phyloP scores from a whole-genome alignment of 345 rosid genomes.

The rapeseed (Brassica napus) region Da-Ae NC_063445.1:49927501-49928000 shows the following conservation, averaged over 20 bases:
- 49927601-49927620: constrained; percentile 18
- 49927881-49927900: constrained; percentile 33
- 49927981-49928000: no score
- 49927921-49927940: no score
- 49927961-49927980: no score
- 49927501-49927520: constrained; percentile 60
- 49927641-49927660: constrained; percentile 54
- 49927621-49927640: constrained; percentile 17
- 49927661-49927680: constrained; percentile 47
- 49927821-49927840: constrained; percentile 29
- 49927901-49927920: no score
- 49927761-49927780: constrained; percentile 49
- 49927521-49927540: constrained; percentile 73
- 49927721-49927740: constrained; percentile 62
- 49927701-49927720: constrained; percentile 60
- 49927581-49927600: not conserved
- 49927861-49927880: constrained; percentile 37
- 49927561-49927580: constrained; percentile 6
- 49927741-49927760: constrained; percentile 51
- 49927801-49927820: constrained; percentile 40
- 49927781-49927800: constrained; percentile 47
- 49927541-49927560: constrained; percentile 34
- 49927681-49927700: constrained; percentile 61
- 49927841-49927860: constrained; percentile 34
- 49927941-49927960: no score